These are phyloP conservation scores for Piper longum DNA, from an alignment of 164 flowering plant genomes.

Conservation along the genomic window DNA sequence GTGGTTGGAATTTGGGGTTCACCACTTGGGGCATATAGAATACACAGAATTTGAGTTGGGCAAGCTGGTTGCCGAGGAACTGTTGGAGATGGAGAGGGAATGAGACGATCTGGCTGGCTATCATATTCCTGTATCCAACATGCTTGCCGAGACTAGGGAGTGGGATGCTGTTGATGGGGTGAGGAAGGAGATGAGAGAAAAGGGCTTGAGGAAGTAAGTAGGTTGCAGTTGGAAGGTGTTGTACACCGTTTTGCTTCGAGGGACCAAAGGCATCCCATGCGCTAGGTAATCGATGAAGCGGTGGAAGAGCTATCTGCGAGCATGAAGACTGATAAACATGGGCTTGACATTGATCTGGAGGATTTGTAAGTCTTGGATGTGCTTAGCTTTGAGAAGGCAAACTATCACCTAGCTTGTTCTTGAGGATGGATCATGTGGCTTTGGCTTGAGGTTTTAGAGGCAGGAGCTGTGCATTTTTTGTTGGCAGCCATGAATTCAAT, in stretches of 20 bases:
- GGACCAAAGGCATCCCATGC: conserved; percentile 45
- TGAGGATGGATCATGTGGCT: too few relatives aligned
- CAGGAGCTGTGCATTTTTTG: too few relatives aligned
- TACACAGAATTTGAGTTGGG: conserved; percentile 59
- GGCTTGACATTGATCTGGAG: conserved; percentile 8
- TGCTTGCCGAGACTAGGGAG: conserved; percentile 62
- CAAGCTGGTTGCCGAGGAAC: conserved; percentile 36
- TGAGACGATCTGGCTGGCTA: conserved; percentile 39
- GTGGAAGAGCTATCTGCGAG: conserved; percentile 31
- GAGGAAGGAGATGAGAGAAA: conserved; percentile 61
- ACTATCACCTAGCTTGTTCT: too few relatives aligned
- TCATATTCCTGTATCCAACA: conserved; percentile 67
- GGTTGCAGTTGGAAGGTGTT: conserved; percentile 65
- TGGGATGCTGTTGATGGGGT: conserved; percentile 47
- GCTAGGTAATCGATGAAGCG: conserved; percentile 29
- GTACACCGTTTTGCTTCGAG: conserved; percentile 40
- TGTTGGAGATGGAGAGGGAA: conserved; percentile 36
- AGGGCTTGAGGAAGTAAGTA: conserved; percentile 51
- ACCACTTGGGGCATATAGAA: conserved; percentile 65
- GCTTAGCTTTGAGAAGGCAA: not conserved
- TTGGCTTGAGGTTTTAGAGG: too few relatives aligned
- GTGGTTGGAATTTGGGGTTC: conserved; percentile 71
- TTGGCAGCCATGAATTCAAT: too few relatives aligned
- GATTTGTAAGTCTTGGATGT: conserved; percentile 7
- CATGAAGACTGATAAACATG: conserved; percentile 34